phyloP scores from a whole-genome alignment of 129 eudicot genomes.

The Cynara cardunculus region DNA sequence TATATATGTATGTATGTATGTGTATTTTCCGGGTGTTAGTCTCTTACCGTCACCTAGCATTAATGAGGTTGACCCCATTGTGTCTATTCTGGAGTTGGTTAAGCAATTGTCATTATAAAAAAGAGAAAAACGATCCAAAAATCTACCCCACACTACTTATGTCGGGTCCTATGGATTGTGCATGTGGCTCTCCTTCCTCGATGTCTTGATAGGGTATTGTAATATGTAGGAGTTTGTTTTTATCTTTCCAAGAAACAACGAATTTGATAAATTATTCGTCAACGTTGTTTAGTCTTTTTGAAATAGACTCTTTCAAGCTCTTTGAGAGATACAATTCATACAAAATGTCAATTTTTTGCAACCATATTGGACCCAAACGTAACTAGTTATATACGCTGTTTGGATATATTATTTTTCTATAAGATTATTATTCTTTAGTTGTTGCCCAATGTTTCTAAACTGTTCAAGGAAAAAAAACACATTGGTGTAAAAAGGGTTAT shows the following conservation, averaged over 20 bases:
- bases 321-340: not conserved
- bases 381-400: not conserved
- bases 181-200: not conserved
- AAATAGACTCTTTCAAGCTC: not conserved
- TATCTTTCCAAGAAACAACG: not conserved
- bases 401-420: not conserved
- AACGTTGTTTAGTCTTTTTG: not conserved
- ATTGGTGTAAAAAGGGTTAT: not conserved
- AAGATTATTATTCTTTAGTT: not conserved
- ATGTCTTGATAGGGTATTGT: not conserved
- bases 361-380: not conserved
- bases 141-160: not conserved
- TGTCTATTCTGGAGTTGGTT: not conserved
- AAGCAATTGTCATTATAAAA: not conserved
- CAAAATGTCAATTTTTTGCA: not conserved
- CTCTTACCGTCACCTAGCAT: not conserved
- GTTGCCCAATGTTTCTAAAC: not conserved
- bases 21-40: not conserved
- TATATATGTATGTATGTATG: too few species aligned
- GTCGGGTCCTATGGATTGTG: not conserved
- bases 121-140: not conserved
- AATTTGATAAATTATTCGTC: not conserved
- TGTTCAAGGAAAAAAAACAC: not conserved
- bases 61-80: not conserved
- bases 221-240: not conserved